Percentiles rank a stretch among this genome's conserved stretches.
Conservation (phyloP, 2,329 filamentous ascomycete genomes). For the Phialemonium atrogriseum region DNA sequence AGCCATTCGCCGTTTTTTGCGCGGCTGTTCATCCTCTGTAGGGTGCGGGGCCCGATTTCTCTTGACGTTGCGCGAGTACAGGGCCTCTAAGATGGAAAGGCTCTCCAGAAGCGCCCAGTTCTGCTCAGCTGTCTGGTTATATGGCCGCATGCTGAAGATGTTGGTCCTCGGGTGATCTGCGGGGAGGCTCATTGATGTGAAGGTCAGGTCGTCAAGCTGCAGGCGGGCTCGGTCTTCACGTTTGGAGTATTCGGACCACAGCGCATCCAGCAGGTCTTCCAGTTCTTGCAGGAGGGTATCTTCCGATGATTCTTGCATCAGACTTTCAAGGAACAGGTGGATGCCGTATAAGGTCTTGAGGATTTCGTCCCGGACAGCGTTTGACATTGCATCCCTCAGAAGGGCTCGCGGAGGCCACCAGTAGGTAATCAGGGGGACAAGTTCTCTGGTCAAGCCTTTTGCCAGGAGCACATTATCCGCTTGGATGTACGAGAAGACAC, state of each 20-base stretch:
- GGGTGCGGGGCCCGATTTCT: slow-evolving; percentile 12
- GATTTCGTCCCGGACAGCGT: slow-evolving; percentile 66
- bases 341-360: slow-evolving; percentile 62
- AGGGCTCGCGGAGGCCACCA: slow-evolving; percentile 70
- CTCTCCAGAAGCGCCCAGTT: slow-evolving; percentile 53
- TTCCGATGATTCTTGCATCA: slow-evolving; percentile 36
- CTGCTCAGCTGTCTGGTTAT: slow-evolving; percentile 46
- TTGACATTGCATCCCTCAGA: slow-evolving; percentile 51
- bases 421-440: slow-evolving; percentile 63
- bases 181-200: slow-evolving; percentile 36
- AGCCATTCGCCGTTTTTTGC: slow-evolving; percentile 41
- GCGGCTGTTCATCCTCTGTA: slow-evolving; percentile 33
- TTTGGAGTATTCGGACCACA: slow-evolving; percentile 73
- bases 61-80: slow-evolving; percentile 26
- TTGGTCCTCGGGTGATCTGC: slow-evolving; percentile 35
- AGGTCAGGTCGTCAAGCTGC: slow-evolving; percentile 68
- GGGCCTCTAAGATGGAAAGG: slow-evolving; percentile 47
- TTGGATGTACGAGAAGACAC: slow-evolving; percentile 55
- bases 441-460: slow-evolving; percentile 46
- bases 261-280: slow-evolving; percentile 56
- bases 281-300: slow-evolving; percentile 37
- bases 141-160: slow-evolving; percentile 45
- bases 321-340: slow-evolving; percentile 52
- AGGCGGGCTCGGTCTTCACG: slow-evolving; percentile 64
- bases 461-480: slow-evolving; percentile 61